phyloP scores from a whole-genome alignment of 2,329 filamentous ascomycete genomes.

The Drechslerella dactyloides region DNA sequence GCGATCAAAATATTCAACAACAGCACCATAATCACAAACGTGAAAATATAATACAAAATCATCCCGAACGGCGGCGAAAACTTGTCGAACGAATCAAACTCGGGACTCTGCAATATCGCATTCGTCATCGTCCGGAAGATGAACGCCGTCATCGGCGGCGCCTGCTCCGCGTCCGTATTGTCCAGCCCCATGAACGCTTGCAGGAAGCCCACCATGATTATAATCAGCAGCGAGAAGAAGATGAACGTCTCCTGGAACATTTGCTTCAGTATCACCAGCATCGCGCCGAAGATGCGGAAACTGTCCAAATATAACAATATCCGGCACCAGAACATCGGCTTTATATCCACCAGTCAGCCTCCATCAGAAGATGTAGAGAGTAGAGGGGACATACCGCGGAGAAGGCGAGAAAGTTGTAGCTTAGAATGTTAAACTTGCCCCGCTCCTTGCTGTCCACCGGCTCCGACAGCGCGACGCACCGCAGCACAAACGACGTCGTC shows the following conservation, averaged over 20 bases:
- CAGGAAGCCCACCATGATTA: constrained; percentile 85
- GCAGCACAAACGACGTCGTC: constrained; percentile 76
- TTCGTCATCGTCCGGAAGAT: constrained; percentile 85
- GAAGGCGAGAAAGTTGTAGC: constrained; percentile 94
- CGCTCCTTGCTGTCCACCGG: constrained; percentile 63
- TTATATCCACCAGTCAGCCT: neutral
- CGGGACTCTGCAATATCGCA: constrained; percentile 86
- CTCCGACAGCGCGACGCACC: constrained; percentile 77
- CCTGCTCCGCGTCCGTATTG: constrained; percentile 63
- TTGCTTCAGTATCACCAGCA: constrained; percentile 89
- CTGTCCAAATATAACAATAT: constrained; percentile 91
- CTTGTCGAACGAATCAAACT: constrained; percentile 84
- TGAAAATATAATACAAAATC: constrained; percentile 96
- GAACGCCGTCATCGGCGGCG: constrained; percentile 71
- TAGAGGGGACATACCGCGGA: constrained; percentile 63
- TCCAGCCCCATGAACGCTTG: constrained; percentile 93
- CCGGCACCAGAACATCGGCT: constrained; percentile 93
- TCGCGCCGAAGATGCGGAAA: constrained; percentile 92
- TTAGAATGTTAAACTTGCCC: constrained; percentile 74
- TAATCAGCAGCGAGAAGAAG: constrained; percentile 87
- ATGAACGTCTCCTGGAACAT: constrained; percentile 63
- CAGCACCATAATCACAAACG: constrained; percentile 94
- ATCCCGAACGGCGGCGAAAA: constrained; percentile 93
- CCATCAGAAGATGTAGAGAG: neutral
- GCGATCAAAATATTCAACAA: constrained; percentile 91